Conservation (phyloP, 73 alveolate genomes). For the Stentor coeruleus region DNA sequence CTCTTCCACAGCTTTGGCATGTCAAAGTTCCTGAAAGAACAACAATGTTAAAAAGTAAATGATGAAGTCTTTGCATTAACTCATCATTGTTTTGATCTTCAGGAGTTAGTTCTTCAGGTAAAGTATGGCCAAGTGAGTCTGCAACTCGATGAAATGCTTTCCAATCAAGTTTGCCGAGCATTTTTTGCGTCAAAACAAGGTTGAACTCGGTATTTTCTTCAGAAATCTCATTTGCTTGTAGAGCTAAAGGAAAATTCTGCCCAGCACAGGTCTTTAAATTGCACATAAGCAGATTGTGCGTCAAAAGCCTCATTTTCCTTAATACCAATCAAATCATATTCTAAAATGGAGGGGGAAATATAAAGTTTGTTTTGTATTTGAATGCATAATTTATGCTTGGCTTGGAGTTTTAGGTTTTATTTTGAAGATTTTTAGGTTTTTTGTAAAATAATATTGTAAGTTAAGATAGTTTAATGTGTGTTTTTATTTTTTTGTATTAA, state of each 20-base stretch:
- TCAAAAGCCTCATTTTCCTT: constrained; percentile 51
- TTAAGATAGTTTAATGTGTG: no score
- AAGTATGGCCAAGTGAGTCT: neutral
- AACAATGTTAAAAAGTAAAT: constrained; percentile 37
- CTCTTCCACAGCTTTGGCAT: constrained; percentile 48
- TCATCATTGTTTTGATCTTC: constrained; percentile 19
- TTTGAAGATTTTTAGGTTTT: no score
- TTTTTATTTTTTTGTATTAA: no score
- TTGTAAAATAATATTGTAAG: no score
- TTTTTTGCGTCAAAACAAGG: constrained; percentile 32
- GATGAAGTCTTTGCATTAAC: constrained; percentile 32
- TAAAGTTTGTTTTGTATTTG: no score
- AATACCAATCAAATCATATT: no score
- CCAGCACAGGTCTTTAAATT: constrained; percentile 35
- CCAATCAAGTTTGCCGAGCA: constrained; percentile 43
- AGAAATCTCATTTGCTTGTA: constrained; percentile 31
- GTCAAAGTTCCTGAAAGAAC: constrained; percentile 29
- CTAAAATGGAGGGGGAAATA: no score
- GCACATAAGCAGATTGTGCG: constrained; percentile 51
- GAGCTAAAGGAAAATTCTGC: constrained; percentile 29
- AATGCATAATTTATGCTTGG: no score
- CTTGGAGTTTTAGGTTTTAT: no score
- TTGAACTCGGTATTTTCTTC: constrained; percentile 37
- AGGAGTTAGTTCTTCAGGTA: constrained; percentile 34
- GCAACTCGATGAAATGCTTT: constrained; percentile 33